Percentiles rank a stretch among this genome's conserved stretches.
Evolutionary conservation across 805 yeast genomes (phyloP).

Genomic region (Sugiyamaella americana): DNA sequence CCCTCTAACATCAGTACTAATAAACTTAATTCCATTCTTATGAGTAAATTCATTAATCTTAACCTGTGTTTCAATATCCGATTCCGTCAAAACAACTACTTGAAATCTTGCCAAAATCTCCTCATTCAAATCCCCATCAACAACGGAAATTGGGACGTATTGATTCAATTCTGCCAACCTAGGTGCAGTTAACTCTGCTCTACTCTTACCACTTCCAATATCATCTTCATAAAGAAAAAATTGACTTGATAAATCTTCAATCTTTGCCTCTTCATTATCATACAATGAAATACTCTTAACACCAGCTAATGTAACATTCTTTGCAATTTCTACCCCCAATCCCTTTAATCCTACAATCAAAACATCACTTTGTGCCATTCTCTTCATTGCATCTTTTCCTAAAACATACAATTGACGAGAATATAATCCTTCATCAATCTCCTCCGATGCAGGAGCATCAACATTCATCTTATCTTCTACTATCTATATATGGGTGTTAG

Average conservation of each 20-base stretch:
- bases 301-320: conserved; percentile 94
- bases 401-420: conserved; percentile 94
- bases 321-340: conserved; percentile 92
- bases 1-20: conserved; percentile 78
- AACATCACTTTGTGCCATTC: conserved; percentile 93
- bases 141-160: conserved; percentile 79
- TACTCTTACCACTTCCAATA: conserved; percentile 53
- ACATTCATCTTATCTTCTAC: conserved; percentile 25
- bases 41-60: conserved; percentile 73
- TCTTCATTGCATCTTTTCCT: conserved; percentile 97
- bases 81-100: conserved; percentile 77
- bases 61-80: conserved; percentile 66
- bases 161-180: conserved; percentile 77
- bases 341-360: conserved; percentile 87
- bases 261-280: conserved; percentile 65
- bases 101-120: conserved; percentile 54
- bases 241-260: conserved; percentile 80
- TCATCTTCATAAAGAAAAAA: conserved; percentile 71
- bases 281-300: conserved; percentile 83
- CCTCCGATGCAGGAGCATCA: conserved; percentile 22
- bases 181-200: conserved; percentile 66
- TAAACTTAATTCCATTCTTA: conserved; percentile 64
- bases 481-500: neutral
- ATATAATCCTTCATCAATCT: conserved; percentile 89
- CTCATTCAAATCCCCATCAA: conserved; percentile 46